Base-by-base conservation (phyloP, 768 basidiomycete genomes). In the Krasilnikovozyma curviuscula region DNA sequence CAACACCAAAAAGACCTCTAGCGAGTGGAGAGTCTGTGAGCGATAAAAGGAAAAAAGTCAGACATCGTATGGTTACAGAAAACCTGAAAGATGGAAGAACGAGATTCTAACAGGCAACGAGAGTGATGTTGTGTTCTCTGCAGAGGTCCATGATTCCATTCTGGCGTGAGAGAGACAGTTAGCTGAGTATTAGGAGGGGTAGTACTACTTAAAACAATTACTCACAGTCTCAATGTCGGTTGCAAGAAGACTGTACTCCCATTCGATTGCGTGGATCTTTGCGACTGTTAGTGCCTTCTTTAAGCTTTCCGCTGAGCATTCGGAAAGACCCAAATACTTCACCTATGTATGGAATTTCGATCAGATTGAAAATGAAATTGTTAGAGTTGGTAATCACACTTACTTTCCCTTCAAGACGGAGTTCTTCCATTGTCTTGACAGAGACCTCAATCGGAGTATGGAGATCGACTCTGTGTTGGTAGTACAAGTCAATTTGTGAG, bases 201-300 rank as follows among this genome's bases (percentile, higher is more conserved):
- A 35, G 9, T 25, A 48, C 49, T 71, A 59, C 31, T 61, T 65
- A 6, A 66, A 65, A 1, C 77, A 69, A 55, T 77, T 75, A 29
- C 76, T 71, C 0, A 78, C 62, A 3, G 29, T 71, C 55, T 73
- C 72, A 40, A 73, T 68, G 33, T 70, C 68, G 8, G 73, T 62
- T 3, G 65, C 66, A 55, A 73, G 72, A 1, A 73, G 68, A 0
- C 70, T 71, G 53, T 72, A 74, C 49, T 74, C 72, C 27, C 73
- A 63, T 58, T 74, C 38, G 12, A 50, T 38, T 0, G 49, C 49
- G 5, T 29, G 35, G 35, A 50, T 45, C 16, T 44, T 37, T 1
- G 49, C 49, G 8, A 50, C n/a, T 31, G 44, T 54, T 42, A 14
- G 14, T 1, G 55, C 55, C 3, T 53, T 40, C 14, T 61, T 54